Evolutionary conservation across 305 asterid genomes (phyloP).

Genomic region (Fraxinus sp.): DNA sequence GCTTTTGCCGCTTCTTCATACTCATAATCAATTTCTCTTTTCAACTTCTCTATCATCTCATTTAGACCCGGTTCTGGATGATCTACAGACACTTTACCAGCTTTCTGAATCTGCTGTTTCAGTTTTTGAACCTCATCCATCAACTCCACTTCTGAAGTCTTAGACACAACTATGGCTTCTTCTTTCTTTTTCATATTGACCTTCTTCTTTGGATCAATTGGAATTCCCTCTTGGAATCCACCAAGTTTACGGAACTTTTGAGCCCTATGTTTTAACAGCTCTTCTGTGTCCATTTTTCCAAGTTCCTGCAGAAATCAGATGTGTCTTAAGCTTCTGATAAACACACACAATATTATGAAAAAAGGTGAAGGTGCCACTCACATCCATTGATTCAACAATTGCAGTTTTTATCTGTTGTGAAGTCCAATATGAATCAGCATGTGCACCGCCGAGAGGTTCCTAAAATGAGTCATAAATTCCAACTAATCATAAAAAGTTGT

Average conservation of each 20-base stretch:
- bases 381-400: conserved; percentile 83
- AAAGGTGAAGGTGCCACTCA: conserved; percentile 42
- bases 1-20: conserved; percentile 66
- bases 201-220: conserved; percentile 63
- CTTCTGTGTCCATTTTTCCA: conserved; percentile 64
- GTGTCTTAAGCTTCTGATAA: conserved; percentile 22
- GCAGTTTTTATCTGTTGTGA: conserved; percentile 83
- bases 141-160: conserved; percentile 48
- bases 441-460: conserved; percentile 99
- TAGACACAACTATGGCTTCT: conserved; percentile 40
- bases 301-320: conserved; percentile 60
- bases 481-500: background rate
- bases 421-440: conserved; percentile 84
- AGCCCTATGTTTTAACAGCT: conserved; percentile 64
- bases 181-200: conserved; percentile 71
- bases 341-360: conserved; percentile 8
- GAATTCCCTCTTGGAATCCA: conserved; percentile 67
- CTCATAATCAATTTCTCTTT: conserved; percentile 57
- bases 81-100: conserved; percentile 38
- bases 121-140: conserved; percentile 63
- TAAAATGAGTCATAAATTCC: conserved; percentile 33
- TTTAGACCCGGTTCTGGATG: conserved; percentile 39
- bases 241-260: conserved; percentile 76
- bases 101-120: conserved; percentile 51
- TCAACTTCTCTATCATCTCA: conserved; percentile 54